Base-by-base conservation (phyloP, 768 basidiomycete genomes). In the Russula compacta region DNA sequence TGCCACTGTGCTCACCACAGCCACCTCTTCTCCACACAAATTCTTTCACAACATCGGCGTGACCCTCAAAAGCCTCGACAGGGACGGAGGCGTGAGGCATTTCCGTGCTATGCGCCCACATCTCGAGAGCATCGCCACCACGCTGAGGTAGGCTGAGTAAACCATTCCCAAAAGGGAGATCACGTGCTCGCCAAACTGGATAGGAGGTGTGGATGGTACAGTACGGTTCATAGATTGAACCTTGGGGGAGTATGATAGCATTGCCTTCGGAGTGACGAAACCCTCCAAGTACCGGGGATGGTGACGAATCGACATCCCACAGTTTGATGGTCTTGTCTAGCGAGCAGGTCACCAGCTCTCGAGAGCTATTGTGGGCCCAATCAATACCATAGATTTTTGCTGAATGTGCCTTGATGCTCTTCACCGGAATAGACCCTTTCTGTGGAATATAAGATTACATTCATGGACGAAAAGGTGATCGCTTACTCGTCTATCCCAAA, bases 341-440 rank as follows among this genome's bases (percentile, higher is more conserved):
- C 0, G 94, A 95, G 69, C 97, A 99, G 1, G 95, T 98, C 9
- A 95, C 84, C 39, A 99, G 79, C 70, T 94, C 87, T 67, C 86
- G 80, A n/a, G 79, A 74, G 44, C 78, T 73, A 17, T 79, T 76
- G 53, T 92, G 85, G 7, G 92, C 86, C 95, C 95, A 99, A 73
- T 98, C 95, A 56, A 99, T 93, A 2, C 97, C 97, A 64, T 99
- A 98, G 48, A 98, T 97, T 73, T 94, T 93, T 38, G 91, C 83
- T n/a, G 76, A 77, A 68, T 98, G 95, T 0, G 92, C 95, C 33
- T 78, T 77, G 59, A 98, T 86, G 6, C 79, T 79, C 11, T 83
- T 78, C 6, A 90, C 74, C 2, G 92, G 91, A 8, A 94, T 78
- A 6, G 89, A 93, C 8, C 92, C 92, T 85, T 94, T 95, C 87